These are phyloP conservation scores for Melaleuca alternifolia DNA, from an alignment of 345 rosid genomes.

Conservation along the genomic window DNA sequence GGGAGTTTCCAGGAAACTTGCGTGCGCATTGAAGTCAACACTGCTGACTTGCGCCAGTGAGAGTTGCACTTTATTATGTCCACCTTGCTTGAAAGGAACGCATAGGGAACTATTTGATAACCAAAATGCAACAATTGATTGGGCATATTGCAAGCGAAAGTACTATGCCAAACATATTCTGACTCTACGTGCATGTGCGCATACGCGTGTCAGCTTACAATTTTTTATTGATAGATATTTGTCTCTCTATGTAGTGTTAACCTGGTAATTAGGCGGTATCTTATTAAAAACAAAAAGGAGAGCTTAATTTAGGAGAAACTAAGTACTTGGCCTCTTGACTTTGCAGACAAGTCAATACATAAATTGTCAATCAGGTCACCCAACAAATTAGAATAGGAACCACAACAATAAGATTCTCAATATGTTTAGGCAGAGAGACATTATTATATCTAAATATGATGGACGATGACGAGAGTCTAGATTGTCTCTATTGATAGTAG, in stretches of 20 bases:
- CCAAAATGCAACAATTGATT: background rate
- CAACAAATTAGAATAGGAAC: too few relatives aligned
- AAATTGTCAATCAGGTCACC: too few relatives aligned
- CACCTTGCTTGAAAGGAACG: background rate
- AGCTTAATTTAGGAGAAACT: background rate
- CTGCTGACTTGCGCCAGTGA: background rate
- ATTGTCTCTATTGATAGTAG: background rate
- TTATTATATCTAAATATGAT: background rate
- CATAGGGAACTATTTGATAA: background rate
- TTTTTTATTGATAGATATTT: background rate
- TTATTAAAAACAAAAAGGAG: background rate
- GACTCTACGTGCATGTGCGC: background rate
- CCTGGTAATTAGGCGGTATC: background rate
- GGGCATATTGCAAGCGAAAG: background rate
- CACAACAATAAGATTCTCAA: background rate
- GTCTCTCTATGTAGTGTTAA: background rate
- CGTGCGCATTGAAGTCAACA: background rate
- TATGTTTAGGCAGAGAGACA: background rate
- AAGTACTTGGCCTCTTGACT: background rate
- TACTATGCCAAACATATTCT: background rate
- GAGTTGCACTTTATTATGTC: background rate
- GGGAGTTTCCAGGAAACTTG: background rate
- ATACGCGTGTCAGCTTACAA: too few relatives aligned
- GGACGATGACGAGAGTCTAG: background rate
- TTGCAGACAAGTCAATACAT: background rate